Conservation (phyloP, 2,329 filamentous ascomycete genomes). For the Dactylellina leptospora region DNA sequence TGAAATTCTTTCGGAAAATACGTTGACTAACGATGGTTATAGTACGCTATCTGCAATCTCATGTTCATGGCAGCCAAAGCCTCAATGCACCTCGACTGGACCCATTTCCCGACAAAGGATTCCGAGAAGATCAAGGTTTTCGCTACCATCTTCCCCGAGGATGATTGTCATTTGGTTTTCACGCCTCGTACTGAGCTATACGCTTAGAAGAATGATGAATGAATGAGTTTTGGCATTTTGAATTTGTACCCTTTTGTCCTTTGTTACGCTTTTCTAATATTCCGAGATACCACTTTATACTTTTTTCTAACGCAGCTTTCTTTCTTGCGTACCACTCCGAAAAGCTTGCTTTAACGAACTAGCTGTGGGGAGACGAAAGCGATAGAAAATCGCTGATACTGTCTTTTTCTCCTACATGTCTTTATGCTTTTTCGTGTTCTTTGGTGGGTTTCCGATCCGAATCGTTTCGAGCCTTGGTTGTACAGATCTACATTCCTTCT, state of each 20-base stretch:
- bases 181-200: slow-evolving; percentile 60
- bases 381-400: neutral
- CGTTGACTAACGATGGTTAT: slow-evolving; percentile 28
- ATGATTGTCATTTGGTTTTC: slow-evolving; percentile 83
- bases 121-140: slow-evolving; percentile 98
- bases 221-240: slow-evolving; percentile 30
- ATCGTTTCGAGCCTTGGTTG: slow-evolving; percentile 5
- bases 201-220: slow-evolving; percentile 60
- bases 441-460: slow-evolving; percentile 10
- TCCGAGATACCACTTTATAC: slow-evolving; percentile 58
- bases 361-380: neutral
- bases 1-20: neutral
- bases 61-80: slow-evolving; percentile 91
- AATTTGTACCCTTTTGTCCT: slow-evolving; percentile 7
- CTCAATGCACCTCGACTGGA: slow-evolving; percentile 85
- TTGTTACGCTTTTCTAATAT: slow-evolving; percentile 53
- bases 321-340: slow-evolving; percentile 10
- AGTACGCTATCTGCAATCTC: slow-evolving; percentile 85
- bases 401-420: neutral
- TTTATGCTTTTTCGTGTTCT: slow-evolving; percentile 12
- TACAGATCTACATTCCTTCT: slow-evolving; percentile 7
- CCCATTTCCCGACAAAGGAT: slow-evolving; percentile 80
- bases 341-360: neutral
- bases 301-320: slow-evolving; percentile 9
- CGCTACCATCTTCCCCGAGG: slow-evolving; percentile 97